phyloP scores from a whole-genome alignment of 257 asterid genomes.

The Solanum chilense region DNA sequence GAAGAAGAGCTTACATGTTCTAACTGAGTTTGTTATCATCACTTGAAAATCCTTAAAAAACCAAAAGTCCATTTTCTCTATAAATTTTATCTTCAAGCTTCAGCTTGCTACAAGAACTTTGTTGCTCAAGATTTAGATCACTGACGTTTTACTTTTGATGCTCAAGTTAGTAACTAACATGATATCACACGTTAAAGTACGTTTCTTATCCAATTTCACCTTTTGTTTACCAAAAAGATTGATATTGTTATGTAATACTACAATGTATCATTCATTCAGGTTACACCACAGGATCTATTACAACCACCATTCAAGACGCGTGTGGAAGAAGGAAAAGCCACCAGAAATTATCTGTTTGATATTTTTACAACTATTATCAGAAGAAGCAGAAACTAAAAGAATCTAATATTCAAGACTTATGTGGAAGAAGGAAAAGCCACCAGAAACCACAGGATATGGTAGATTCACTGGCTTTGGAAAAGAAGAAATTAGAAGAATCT shows the following conservation, averaged over 20 bases:
- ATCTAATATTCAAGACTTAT: too few relatives aligned
- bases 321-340: conserved; percentile 41
- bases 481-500: conserved; percentile 24
- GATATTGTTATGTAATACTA: not conserved
- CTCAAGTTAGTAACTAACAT: conserved; percentile 21
- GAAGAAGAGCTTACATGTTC: too few relatives aligned
- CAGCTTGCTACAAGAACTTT: conserved; percentile 70
- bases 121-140: conserved; percentile 65
- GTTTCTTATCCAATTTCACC: not conserved
- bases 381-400: too few relatives aligned
- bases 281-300: conserved; percentile 49
- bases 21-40: too few relatives aligned
- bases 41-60: too few relatives aligned
- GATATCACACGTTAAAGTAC: not conserved
- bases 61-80: too few relatives aligned
- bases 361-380: too few relatives aligned
- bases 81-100: conserved; percentile 29
- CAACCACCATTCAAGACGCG: conserved; percentile 61
- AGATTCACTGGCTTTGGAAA: conserved; percentile 24
- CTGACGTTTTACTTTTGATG: too few relatives aligned
- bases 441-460: too few relatives aligned
- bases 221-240: not conserved
- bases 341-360: not conserved
- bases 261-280: conserved; percentile 16
- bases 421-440: too few relatives aligned